A percentile compares a stretch with the other conserved stretches of the same genome.
phyloP scores from a whole-genome alignment of 768 basidiomycete species.

The Rhizopogon sp. region DNA sequence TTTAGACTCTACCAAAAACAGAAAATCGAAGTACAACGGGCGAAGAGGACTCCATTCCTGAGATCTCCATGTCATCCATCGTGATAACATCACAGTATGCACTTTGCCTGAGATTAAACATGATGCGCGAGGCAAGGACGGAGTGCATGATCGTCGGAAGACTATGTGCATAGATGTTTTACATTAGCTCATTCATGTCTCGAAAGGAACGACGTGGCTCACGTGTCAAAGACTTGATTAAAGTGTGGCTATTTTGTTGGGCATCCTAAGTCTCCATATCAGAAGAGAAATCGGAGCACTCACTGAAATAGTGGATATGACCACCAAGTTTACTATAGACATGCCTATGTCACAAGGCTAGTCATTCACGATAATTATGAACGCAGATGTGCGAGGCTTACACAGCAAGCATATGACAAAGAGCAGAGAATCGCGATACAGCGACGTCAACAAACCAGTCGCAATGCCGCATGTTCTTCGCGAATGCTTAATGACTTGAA shows the following conservation, averaged over 20 bases:
- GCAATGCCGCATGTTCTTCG: neutral
- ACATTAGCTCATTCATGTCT: neutral
- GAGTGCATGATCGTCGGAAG: slow-evolving; percentile 1
- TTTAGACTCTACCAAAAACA: neutral
- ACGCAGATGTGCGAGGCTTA: neutral
- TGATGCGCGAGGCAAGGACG: slow-evolving; percentile 2
- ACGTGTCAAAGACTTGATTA: slow-evolving; percentile 3
- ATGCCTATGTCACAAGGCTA: neutral
- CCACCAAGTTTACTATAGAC: neutral
- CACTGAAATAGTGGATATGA: slow-evolving; percentile 2
- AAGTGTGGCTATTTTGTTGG: neutral
- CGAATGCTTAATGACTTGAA: neutral
- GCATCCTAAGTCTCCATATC: neutral
- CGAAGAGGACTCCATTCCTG: neutral
- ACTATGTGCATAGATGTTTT: neutral
- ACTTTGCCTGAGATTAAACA: slow-evolving; percentile 4
- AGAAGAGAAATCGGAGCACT: neutral
- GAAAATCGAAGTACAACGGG: neutral
- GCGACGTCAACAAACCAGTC: neutral
- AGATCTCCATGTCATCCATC: neutral
- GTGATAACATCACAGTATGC: neutral
- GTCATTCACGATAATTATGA: neutral
- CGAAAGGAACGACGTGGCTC: neutral
- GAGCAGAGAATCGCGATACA: slow-evolving; percentile 2
- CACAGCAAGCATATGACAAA: neutral